Percentiles rank a stretch among this genome's conserved stretches.
Conservation (phyloP, 2,329 filamentous ascomycete genomes). For the Hypoxylon sp. region DNA sequence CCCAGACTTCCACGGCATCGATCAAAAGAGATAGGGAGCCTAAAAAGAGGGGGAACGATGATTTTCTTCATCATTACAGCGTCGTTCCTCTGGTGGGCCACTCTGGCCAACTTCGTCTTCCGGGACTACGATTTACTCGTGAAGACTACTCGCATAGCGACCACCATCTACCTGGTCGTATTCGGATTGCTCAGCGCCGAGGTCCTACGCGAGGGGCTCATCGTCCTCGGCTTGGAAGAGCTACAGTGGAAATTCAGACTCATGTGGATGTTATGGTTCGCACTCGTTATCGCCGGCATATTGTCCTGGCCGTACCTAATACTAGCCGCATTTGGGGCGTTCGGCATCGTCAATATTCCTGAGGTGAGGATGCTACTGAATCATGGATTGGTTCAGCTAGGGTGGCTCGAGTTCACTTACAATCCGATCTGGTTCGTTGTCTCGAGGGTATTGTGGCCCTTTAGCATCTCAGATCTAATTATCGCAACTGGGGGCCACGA, state of each 20-base stretch:
- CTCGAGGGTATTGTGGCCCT: background rate
- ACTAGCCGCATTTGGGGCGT: constrained; percentile 26
- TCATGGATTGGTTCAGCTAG: constrained; percentile 44
- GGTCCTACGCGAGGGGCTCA: constrained; percentile 46
- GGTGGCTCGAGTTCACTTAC: constrained; percentile 40
- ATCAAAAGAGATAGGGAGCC: background rate
- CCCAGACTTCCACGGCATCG: background rate
- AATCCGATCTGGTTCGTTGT: constrained; percentile 33
- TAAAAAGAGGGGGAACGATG: constrained; percentile 17
- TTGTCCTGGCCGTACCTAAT: constrained; percentile 44
- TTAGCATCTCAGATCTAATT: background rate
- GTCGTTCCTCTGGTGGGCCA: constrained; percentile 43
- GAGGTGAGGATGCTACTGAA: constrained; percentile 38
- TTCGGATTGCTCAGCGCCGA: constrained; percentile 44
- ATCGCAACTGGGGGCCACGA: background rate
- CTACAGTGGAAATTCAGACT: background rate
- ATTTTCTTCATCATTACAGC: constrained; percentile 43
- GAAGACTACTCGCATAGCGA: constrained; percentile 45
- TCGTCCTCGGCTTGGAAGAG: constrained; percentile 30
- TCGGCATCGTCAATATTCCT: constrained; percentile 33
- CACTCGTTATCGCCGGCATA: constrained; percentile 29
- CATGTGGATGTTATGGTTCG: constrained; percentile 37
- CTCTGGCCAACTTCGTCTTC: constrained; percentile 46
- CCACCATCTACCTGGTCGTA: constrained; percentile 43
- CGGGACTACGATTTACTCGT: constrained; percentile 44